These are phyloP conservation scores for Auriscalpium vulgare DNA, from an alignment of 768 basidiomycete genomes.

Conservation along the genomic window DNA sequence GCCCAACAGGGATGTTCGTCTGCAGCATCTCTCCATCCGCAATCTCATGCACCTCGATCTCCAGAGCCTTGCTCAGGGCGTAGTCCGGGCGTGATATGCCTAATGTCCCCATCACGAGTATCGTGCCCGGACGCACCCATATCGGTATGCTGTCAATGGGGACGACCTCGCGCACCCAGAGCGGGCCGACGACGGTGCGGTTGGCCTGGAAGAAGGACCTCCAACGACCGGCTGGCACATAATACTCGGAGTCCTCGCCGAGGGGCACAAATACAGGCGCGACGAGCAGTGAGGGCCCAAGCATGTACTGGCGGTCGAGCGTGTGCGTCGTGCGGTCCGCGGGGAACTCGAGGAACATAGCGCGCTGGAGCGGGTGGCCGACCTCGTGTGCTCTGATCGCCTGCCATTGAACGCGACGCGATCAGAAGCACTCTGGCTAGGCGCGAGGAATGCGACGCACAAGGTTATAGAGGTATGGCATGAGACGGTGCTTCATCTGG, in stretches of 20 bases:
- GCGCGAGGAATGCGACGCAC: conserved; percentile 24
- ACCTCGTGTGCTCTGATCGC: conserved; percentile 41
- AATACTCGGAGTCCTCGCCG: conserved; percentile 49
- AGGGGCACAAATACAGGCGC: conserved; percentile 52
- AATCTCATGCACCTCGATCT: conserved; percentile 47
- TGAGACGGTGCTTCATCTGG: conserved; percentile 58
- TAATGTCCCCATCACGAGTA: conserved; percentile 51
- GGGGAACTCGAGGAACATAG: conserved; percentile 61
- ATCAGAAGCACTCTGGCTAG: no score
- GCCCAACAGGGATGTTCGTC: conserved; percentile 36
- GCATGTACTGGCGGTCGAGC: conserved; percentile 54
- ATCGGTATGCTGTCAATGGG: conserved; percentile 58
- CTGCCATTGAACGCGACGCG: conserved; percentile 20
- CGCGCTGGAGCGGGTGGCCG: conserved; percentile 52
- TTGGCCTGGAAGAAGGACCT: conserved; percentile 50
- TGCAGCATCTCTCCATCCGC: conserved; percentile 32
- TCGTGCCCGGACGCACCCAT: conserved; percentile 52
- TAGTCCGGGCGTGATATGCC: conserved; percentile 52
- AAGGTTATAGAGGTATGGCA: conserved; percentile 63
- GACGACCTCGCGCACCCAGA: conserved; percentile 57
- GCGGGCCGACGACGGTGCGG: conserved; percentile 47
- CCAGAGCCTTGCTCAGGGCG: conserved; percentile 39
- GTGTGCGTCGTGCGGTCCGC: conserved; percentile 51
- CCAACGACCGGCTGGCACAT: conserved; percentile 54
- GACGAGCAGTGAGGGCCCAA: conserved; percentile 51